These are phyloP conservation scores for Kodamaea restingae DNA, from an alignment of 805 yeast species.

Conservation along the genomic window DNA sequence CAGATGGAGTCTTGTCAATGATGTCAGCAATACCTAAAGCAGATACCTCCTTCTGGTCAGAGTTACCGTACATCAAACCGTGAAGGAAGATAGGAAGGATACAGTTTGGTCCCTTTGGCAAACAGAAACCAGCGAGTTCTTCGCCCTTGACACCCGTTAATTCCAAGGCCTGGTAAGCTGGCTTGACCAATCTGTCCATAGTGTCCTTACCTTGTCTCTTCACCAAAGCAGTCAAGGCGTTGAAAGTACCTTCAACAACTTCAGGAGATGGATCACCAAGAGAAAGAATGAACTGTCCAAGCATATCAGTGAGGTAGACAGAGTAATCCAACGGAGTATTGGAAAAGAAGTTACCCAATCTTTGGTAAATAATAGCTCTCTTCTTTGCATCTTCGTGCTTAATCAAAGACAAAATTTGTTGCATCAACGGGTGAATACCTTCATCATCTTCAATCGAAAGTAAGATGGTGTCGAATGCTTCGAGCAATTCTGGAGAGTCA, in stretches of 20 bases:
- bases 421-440: slow-evolving; percentile 81
- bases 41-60: slow-evolving; percentile 76
- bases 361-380: slow-evolving; percentile 59
- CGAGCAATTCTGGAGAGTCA: slow-evolving; percentile 36
- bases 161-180: slow-evolving; percentile 72
- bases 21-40: slow-evolving; percentile 88
- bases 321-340: slow-evolving; percentile 65
- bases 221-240: slow-evolving; percentile 61
- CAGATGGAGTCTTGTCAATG: slow-evolving; percentile 81
- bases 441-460: slow-evolving; percentile 70
- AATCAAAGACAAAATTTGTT: slow-evolving; percentile 69
- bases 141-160: slow-evolving; percentile 59
- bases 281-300: slow-evolving; percentile 61
- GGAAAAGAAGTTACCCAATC: slow-evolving; percentile 69
- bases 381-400: slow-evolving; percentile 69
- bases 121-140: slow-evolving; percentile 68
- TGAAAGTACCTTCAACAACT: slow-evolving; percentile 63
- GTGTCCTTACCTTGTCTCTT: slow-evolving; percentile 70
- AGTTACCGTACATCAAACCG: slow-evolving; percentile 90
- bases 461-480: slow-evolving; percentile 65
- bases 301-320: slow-evolving; percentile 70
- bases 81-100: slow-evolving; percentile 88
- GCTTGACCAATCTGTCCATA: slow-evolving; percentile 71
- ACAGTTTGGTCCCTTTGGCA: slow-evolving; percentile 83
- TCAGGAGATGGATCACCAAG: slow-evolving; percentile 65